Conservation (phyloP, 176 grass and related monocot species). For the Hyparrhenia diplandra region DNA sequence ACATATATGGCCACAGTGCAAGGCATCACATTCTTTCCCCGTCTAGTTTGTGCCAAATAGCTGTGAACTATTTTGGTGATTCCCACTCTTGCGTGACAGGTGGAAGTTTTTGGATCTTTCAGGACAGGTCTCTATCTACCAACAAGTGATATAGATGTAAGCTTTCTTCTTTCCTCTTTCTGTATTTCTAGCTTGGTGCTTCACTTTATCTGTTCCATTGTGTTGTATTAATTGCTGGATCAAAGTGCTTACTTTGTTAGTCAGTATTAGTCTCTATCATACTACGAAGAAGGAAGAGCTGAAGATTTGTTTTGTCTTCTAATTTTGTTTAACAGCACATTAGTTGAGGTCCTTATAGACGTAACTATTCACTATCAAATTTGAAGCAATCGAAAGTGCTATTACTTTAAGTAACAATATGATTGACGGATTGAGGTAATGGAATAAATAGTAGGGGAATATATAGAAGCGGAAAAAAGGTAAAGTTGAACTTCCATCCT, state of each 20-base stretch:
- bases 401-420: neutral
- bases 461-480: neutral
- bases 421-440: neutral
- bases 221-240: neutral
- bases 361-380: neutral
- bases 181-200: neutral
- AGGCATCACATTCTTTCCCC: slow-evolving; percentile 18
- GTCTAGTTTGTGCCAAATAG: neutral
- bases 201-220: slow-evolving; percentile 4
- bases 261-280: neutral
- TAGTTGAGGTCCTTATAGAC: neutral
- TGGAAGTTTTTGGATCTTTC: slow-evolving; percentile 96
- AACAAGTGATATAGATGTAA: slow-evolving; percentile 90
- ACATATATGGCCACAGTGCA: slow-evolving; percentile 92
- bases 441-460: neutral
- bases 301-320: neutral
- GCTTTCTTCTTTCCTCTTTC: slow-evolving; percentile 19
- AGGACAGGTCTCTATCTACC: slow-evolving; percentile 94
- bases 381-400: neutral
- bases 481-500: neutral
- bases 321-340: neutral
- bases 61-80: slow-evolving; percentile 15
- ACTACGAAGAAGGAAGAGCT: neutral
- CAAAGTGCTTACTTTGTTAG: slow-evolving; percentile 6
- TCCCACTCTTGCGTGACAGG: slow-evolving; percentile 47